Conservation (phyloP, 2,329 filamentous ascomycete genomes). For the Sporothrix mexicana region DNA sequence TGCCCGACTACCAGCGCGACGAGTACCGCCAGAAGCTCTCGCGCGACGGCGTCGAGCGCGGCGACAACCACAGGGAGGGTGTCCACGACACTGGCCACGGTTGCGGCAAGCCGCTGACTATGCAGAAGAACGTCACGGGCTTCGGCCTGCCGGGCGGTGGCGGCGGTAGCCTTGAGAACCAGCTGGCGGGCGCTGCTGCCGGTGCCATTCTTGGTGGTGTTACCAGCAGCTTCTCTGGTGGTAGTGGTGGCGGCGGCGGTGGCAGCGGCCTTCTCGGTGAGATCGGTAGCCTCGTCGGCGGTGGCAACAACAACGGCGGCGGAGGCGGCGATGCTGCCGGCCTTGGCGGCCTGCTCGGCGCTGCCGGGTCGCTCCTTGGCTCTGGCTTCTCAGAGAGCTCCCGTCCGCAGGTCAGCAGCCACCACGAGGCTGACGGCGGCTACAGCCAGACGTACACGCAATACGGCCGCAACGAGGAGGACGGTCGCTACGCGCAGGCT, state of each 20-base stretch:
- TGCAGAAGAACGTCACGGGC: conserved; percentile 66
- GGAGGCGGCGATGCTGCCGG: conserved; percentile 50
- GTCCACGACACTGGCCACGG: conserved; percentile 85
- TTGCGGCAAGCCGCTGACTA: conserved; percentile 76
- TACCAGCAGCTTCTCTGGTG: conserved; percentile 43
- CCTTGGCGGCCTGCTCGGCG: conserved; percentile 72
- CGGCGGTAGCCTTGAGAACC: conserved; percentile 58
- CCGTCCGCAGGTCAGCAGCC: conserved; percentile 55
- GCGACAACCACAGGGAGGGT: conserved; percentile 85
- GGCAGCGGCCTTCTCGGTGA: conserved; percentile 27
- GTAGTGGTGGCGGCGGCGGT: conserved; percentile 50
- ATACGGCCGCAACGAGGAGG: conserved; percentile 58
- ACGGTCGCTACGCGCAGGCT: conserved; percentile 65
- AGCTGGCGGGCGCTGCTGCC: conserved; percentile 62
- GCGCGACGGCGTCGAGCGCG: conserved; percentile 75
- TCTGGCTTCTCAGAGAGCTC: conserved; percentile 53
- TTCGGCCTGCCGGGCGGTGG: conserved; percentile 45
- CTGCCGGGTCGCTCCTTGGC: conserved; percentile 68
- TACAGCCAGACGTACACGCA: conserved; percentile 67
- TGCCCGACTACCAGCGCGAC: conserved; percentile 66
- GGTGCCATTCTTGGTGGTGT: conserved; percentile 55
- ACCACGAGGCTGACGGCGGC: conserved; percentile 62
- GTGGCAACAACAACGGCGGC: conserved; percentile 2
- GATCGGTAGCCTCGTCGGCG: conserved; percentile 13
- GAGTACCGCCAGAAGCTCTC: conserved; percentile 76